Evolutionary conservation across 768 basidiomycete species (phyloP).

Genomic region (Suillus clintonianus): DNA sequence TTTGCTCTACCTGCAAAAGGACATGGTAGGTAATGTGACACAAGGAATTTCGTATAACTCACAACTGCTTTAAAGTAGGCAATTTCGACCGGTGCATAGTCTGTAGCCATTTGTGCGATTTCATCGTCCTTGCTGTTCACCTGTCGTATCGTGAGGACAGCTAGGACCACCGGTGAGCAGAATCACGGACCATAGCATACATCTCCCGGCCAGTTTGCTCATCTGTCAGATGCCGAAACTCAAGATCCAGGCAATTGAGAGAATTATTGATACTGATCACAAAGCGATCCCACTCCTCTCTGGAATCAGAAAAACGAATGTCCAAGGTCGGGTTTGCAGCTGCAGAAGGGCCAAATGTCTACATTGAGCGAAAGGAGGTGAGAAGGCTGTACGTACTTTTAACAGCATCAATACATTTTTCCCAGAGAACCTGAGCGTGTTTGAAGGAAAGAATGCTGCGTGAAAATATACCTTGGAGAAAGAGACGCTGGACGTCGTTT

Average conservation of each 20-base stretch:
- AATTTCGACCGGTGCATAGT: constrained; percentile 78
- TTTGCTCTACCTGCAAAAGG: constrained; percentile 71
- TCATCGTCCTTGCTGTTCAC: constrained; percentile 82
- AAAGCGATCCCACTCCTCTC: constrained; percentile 61
- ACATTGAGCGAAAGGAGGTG: not conserved
- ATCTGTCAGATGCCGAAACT: constrained; percentile 64
- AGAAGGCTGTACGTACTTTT: constrained; percentile 46
- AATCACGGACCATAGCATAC: constrained; percentile 64
- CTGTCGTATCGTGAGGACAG: constrained; percentile 36
- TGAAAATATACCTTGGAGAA: constrained; percentile 77
- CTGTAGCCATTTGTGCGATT: constrained; percentile 82
- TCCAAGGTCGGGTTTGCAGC: constrained; percentile 55
- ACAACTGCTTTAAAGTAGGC: constrained; percentile 84
- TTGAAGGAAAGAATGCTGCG: constrained; percentile 65
- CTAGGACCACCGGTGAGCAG: not conserved
- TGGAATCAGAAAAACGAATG: constrained; percentile 41
- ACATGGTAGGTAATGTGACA: constrained; percentile 1
- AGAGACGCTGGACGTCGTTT: constrained; percentile 74
- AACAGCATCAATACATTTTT: constrained; percentile 66
- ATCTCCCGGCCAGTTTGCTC: constrained; percentile 64
- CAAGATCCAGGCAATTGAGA: constrained; percentile 71
- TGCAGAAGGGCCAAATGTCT: constrained; percentile 27
- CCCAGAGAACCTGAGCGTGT: constrained; percentile 67
- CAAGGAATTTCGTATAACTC: constrained; percentile 23
- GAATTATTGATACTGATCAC: constrained; percentile 59